Evolutionary conservation across 73 alveolate genomes (phyloP).

Genomic region (Paramecium biaurelia): DNA sequence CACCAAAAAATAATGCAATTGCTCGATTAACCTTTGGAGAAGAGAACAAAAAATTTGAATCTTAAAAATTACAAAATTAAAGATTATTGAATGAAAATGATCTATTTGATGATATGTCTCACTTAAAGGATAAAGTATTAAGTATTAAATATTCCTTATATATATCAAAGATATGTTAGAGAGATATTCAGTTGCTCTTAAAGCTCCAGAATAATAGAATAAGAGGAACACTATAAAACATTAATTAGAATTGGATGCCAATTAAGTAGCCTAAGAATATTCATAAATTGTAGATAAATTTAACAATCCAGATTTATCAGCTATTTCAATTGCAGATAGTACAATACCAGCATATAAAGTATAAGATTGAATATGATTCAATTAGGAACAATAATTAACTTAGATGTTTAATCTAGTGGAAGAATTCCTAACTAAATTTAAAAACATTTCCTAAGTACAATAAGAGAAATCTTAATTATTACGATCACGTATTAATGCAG

Average conservation of each 20-base stretch:
- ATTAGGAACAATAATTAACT: not conserved
- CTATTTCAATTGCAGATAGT: constrained; percentile 21
- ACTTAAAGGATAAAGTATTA: constrained; percentile 2
- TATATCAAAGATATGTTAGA: not conserved
- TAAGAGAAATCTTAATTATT: not conserved
- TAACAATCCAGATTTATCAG: constrained; percentile 36
- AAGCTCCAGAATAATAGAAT: not conserved
- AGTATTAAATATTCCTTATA: not conserved
- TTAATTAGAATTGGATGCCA: constrained; percentile 11
- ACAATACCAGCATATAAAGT: not conserved
- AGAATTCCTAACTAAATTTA: constrained; percentile 14
- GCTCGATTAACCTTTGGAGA: constrained; percentile 30
- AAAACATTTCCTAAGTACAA: not conserved
- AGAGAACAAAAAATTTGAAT: not conserved
- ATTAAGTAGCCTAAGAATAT: constrained; percentile 22
- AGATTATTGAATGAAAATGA: not conserved
- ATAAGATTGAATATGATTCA: not conserved
- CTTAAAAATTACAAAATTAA: not conserved
- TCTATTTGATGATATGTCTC: constrained; percentile 22
- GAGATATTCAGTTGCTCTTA: constrained; percentile 15
- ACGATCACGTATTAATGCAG: not conserved
- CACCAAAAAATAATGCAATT: not conserved
- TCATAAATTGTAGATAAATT: constrained; percentile 20
- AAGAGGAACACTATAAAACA: not conserved
- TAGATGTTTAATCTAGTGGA: constrained; percentile 18